Base-by-base conservation (phyloP, 805 yeast genomes). In the Myxozyma geophila region DNA sequence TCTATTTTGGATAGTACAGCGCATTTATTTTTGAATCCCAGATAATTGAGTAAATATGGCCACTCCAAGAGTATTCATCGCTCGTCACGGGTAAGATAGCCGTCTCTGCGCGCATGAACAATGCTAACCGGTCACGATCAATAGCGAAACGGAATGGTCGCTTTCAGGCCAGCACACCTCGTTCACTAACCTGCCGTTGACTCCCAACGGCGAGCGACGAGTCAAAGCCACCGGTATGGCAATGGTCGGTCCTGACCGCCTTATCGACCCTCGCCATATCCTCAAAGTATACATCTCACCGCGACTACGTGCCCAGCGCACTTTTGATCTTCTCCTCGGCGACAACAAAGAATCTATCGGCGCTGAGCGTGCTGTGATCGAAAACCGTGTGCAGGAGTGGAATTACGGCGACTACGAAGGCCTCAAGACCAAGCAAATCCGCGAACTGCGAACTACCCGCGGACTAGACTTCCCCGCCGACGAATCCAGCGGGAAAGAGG, bases 341-440 rank as follows among this genome's bases (percentile, higher is more conserved):
- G 62, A 54, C 36, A 54, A 62, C 47, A 40, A 40, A 37, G 23
- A 37, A 28, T 2, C 36, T 4, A 41, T 37, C 33, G 46, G 36
- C 23, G 77, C 13, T 79, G 79, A 63, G 67, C 79, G 9, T 67
- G 75, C 65, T 15, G 62, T 49, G 76, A 79, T 62, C 67, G 85
- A 89, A 35, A 62, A 66, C 54, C 92, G 90, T 71, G 76, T 92
- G 55, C 83, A 95, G 70, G 98, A 93, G 77, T 93, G 98, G 98
- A 96, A 90, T 69, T 93, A 93, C 72, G 98, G 98, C 70, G 95
- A 90, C 73, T 93, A 93, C 75, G 98, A 93, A 79, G 98, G 98
- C 5, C 75, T 86, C 69, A 74, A 82, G 62, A 88, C 96, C 1
- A 74, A 78, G 7, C 85, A 92, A 71, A 91, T 92, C 74, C 77